Base-by-base conservation (phyloP, 1,139 yeast species). In the Yarrowia galli region DNA sequence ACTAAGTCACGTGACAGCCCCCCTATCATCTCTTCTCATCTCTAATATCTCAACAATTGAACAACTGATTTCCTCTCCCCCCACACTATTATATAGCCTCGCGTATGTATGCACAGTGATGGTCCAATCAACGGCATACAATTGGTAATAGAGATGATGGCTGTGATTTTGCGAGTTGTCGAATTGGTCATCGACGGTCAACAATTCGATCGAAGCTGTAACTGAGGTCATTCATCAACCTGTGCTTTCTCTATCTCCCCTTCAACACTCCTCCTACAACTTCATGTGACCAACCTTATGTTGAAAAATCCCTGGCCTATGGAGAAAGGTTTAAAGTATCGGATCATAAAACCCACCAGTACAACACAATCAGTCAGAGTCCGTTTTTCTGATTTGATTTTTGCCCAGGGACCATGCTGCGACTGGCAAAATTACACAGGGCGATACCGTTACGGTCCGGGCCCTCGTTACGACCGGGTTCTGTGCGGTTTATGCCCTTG, bases 261-360 rank as follows among this genome's bases (percentile, higher is more conserved):
- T 10, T 28, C 32, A 28, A 28, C 10, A 7, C 32, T 28, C 8
- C 10, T 28, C 9, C 32, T 28, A 13, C 16, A n/a, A 5, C 45
- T 48, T 15, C 61, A 56, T 23, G 22, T 58, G 51, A 58, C 51
- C 40, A 58, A 58, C 51, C 51, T 58, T 43, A 58, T 58, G 18
- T 36, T 58, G 64, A 58, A 58, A 58, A 58, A 32, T 43, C 51
- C 9, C 40, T 12, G 42, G 40, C 61, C 48, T 40, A 54, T 32
- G 16, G 38, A 20, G 25, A 28, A 28, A 56, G 51, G 51, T 20
- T 58, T 58, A 58, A 25, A 18, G 7, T 20, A 48, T 48, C 25
- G 32, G 42, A 42, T 43, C 64, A 58, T 20, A 43, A 36, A 28
- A 28, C 8, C 32, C 32, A 28, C 32, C 32, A 28, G 28, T 25